A percentile compares a stretch with the other conserved stretches of the same genome.
These are phyloP conservation scores for Ustilago bromivora DNA, from an alignment of 1,284 basidiomycete species.

Conservation along the genomic window DNA sequence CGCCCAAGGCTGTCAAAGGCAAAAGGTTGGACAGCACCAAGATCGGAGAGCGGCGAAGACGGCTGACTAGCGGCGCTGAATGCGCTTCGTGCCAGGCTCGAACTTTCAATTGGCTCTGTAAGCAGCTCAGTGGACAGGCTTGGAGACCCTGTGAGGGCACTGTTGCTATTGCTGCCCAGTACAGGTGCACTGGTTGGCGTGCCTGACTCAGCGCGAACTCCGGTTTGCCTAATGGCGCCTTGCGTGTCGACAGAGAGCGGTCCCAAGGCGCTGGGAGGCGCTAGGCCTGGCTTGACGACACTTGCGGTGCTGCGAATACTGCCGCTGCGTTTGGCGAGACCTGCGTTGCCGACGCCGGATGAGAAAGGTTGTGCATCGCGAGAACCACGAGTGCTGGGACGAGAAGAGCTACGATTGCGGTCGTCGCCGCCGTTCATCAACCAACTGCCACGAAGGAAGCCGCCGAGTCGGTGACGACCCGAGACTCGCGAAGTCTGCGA, in stretches of 20 bases:
- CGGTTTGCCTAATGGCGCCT: conserved; percentile 33
- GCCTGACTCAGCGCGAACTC: conserved; percentile 26
- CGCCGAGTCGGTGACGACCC: conserved; percentile 50
- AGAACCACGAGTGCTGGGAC: conserved; percentile 44
- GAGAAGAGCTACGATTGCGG: conserved; percentile 30
- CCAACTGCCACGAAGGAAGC: conserved; percentile 46
- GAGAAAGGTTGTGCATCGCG: conserved; percentile 26
- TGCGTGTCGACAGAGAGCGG: conserved; percentile 43
- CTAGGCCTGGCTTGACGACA: conserved; percentile 9
- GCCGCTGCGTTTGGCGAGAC: conserved; percentile 17
- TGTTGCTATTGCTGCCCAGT: conserved; percentile 25
- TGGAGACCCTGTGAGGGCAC: conserved; percentile 16
- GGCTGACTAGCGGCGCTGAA: conserved; percentile 46
- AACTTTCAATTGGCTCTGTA: conserved; percentile 18
- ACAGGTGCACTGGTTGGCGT: conserved; percentile 52
- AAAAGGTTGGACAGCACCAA: conserved; percentile 14
- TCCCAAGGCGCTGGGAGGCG: not conserved
- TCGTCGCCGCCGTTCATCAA: conserved; percentile 34
- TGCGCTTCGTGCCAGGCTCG: conserved; percentile 24
- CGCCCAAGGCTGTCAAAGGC: conserved; percentile 40
- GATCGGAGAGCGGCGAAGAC: conserved; percentile 35
- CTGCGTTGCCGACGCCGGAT: conserved; percentile 5
- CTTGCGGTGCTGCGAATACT: conserved; percentile 33
- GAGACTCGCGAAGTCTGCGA: conserved; percentile 48
- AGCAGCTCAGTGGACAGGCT: conserved; percentile 40